Conservation (phyloP, 441 rosid genomes). For the Corymbia citriodora region DNA sequence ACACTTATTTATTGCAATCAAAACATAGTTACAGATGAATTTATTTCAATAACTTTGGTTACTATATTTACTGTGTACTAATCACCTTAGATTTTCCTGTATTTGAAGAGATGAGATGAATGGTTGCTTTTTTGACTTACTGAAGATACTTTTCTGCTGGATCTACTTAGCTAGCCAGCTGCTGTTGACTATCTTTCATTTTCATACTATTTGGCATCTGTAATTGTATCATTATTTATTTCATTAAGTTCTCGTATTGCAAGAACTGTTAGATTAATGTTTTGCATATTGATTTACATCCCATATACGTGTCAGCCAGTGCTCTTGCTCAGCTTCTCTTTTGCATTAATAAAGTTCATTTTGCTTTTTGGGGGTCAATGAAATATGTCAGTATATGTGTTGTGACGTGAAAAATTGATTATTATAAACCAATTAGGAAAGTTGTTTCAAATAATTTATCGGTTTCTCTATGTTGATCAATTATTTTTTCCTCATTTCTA, state of each 20-base stretch:
- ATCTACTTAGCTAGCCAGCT: not conserved
- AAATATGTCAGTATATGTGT: not conserved
- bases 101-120: not conserved
- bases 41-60: not conserved
- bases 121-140: not conserved
- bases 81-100: not conserved
- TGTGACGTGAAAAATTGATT: not conserved
- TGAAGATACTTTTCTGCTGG: not conserved
- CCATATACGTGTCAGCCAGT: not conserved
- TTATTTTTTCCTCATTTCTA: not conserved
- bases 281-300: not conserved
- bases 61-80: not conserved
- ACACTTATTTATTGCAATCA: not conserved
- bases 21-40: not conserved
- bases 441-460: not conserved
- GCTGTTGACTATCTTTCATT: not conserved
- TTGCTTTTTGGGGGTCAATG: not conserved
- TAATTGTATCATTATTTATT: not conserved
- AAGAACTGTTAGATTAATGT: not conserved
- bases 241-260: not conserved
- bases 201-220: not conserved
- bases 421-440: not conserved
- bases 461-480: not conserved
- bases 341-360: not conserved
- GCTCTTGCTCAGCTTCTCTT: not conserved